phyloP scores from a whole-genome alignment of 2,329 filamentous ascomycete species.

The Trichoderma polysporum region DNA sequence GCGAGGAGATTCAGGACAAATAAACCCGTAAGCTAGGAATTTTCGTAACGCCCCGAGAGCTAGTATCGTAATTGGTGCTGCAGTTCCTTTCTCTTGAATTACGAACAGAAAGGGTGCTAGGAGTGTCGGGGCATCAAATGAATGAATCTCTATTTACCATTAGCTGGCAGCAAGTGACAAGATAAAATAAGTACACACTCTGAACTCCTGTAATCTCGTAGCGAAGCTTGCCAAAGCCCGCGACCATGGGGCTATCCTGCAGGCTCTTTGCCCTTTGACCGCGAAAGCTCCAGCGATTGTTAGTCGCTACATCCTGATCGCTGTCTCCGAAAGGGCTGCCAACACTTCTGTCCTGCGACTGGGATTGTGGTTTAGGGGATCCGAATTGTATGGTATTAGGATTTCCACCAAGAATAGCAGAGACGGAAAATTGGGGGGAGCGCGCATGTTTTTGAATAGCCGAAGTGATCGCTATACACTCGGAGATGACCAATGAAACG shows the following conservation, averaged over 20 bases:
- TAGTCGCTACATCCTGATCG: conserved; percentile 56
- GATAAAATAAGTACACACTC: conserved; percentile 50
- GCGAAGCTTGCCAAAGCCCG: conserved; percentile 85
- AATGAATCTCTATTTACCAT: conserved; percentile 66
- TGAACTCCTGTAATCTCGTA: conserved; percentile 84
- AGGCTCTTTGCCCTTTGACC: conserved; percentile 96
- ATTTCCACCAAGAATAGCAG: conserved; percentile 84
- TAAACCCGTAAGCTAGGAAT: conserved; percentile 92
- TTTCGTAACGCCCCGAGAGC: conserved; percentile 92
- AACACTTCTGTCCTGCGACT: conserved; percentile 44
- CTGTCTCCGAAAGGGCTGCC: conserved; percentile 32
- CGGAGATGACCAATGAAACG: conserved; percentile 90
- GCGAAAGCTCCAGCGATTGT: conserved; percentile 87
- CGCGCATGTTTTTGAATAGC: conserved; percentile 97
- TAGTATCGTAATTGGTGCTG: conserved; percentile 92
- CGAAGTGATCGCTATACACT: conserved; percentile 98
- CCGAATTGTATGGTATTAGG: conserved; percentile 58
- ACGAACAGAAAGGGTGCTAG: conserved; percentile 95
- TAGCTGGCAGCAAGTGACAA: conserved; percentile 9
- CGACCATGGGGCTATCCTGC: conserved; percentile 95
- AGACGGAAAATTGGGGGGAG: conserved; percentile 93
- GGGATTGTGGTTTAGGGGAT: conserved; percentile 43
- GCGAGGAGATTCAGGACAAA: conserved; percentile 79
- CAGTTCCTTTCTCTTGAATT: conserved; percentile 93
- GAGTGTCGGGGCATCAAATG: conserved; percentile 85